A percentile compares a stretch with the other conserved stretches of the same genome.
These are phyloP conservation scores for Barbarea vulgaris DNA, from an alignment of 345 rosid genomes.

Conservation along the genomic window DNA sequence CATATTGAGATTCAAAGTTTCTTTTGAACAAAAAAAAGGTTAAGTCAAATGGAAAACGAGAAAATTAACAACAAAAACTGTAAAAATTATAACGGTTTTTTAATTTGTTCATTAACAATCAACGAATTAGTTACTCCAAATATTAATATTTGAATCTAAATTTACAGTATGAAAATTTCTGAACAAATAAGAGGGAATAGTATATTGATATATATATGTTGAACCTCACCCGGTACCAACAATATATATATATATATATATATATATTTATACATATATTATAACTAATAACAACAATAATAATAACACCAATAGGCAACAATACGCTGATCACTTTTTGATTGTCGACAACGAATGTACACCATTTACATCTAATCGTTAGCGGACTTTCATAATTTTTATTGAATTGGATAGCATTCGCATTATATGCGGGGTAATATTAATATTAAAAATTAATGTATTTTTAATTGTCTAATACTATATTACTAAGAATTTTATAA, in stretches of 20 bases:
- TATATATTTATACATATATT: too few species aligned
- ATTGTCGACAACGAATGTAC: neutral
- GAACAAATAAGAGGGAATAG: too few species aligned
- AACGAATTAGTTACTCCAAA: neutral
- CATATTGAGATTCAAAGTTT: too few species aligned
- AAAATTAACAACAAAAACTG: neutral
- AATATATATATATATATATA: too few species aligned
- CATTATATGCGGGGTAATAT: too few species aligned
- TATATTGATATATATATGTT: too few species aligned
- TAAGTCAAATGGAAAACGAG: neutral
- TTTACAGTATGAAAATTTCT: neutral
- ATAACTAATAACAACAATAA: too few species aligned
- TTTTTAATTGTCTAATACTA: too few species aligned
- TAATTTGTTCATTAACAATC: neutral
- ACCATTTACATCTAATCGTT: neutral
- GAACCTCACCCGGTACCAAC: too few species aligned
- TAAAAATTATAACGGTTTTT: neutral
- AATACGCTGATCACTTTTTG: neutral
- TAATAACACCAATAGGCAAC: neutral
- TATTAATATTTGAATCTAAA: neutral
- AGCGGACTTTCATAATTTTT: neutral
- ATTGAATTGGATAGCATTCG: neutral
- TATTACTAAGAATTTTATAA: too few species aligned
- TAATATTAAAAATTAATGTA: too few species aligned
- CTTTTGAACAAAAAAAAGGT: too few species aligned